phyloP scores from a whole-genome alignment of 139 green algal species.

The Micractinium conductrix region DNA sequence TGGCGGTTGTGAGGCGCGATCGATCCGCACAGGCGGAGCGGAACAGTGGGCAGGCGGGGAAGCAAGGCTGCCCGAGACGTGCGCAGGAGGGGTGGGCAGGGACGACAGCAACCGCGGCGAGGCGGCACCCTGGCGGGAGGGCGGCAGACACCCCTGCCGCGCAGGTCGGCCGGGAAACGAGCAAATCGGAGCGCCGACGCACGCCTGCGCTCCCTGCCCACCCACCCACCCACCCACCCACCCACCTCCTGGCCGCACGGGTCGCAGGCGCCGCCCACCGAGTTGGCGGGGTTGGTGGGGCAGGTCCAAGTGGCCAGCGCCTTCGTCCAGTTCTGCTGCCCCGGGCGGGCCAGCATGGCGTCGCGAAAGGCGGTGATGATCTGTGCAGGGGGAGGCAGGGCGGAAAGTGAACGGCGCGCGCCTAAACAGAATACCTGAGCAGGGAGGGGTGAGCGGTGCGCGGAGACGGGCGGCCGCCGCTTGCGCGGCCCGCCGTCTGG shows the following conservation, averaged over 20 bases:
- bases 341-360: slow-evolving; percentile 33
- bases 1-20: not conserved
- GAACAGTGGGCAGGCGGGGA: not conserved
- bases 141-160: too few relatives aligned
- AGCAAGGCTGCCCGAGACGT: not conserved
- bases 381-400: not conserved
- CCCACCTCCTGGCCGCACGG: slow-evolving; percentile 16
- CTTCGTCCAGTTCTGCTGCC: slow-evolving; percentile 30
- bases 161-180: too few relatives aligned
- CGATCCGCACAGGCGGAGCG: not conserved
- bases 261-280: slow-evolving; percentile 10
- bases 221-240: too few relatives aligned
- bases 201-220: too few relatives aligned
- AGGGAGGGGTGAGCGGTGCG: too few relatives aligned
- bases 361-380: slow-evolving; percentile 33
- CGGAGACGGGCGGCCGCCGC: not conserved
- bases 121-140: too few relatives aligned
- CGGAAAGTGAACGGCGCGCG: too few relatives aligned
- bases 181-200: too few relatives aligned
- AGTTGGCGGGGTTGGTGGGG: slow-evolving; percentile 4
- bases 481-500: not conserved
- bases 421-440: too few relatives aligned
- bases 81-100: not conserved
- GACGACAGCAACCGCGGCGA: not conserved
- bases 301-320: slow-evolving; percentile 31